phyloP scores from a whole-genome alignment of 495 filamentous ascomycete species.

The Penicillium dipodomyicola region DNA sequence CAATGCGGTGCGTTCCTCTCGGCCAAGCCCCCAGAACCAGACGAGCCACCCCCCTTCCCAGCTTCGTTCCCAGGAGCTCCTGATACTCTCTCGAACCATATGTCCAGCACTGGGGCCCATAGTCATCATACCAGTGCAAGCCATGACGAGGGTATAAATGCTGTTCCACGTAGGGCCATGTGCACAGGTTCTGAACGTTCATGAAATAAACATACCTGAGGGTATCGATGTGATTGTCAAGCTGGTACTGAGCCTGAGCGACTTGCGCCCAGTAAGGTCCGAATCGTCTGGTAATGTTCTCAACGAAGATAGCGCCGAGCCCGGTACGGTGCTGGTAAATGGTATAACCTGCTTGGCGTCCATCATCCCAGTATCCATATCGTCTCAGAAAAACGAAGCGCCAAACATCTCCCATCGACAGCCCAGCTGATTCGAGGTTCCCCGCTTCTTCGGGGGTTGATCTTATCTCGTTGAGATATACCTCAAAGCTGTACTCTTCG shows the following conservation, averaged over 20 bases:
- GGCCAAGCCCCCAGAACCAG: conserved; percentile 1
- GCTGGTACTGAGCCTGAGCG: neutral
- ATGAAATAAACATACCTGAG: neutral
- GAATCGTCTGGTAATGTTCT: neutral
- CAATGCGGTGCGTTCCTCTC: neutral
- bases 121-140: neutral
- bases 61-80: neutral
- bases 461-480: neutral
- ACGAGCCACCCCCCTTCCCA: conserved; percentile 2
- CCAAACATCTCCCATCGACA: neutral
- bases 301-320: neutral
- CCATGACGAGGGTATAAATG: neutral
- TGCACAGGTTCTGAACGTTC: neutral
- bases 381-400: neutral
- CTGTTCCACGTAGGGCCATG: neutral
- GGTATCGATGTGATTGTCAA: neutral
- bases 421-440: neutral
- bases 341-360: neutral
- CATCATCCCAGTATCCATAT: neutral
- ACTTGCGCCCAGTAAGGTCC: neutral
- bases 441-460: neutral
- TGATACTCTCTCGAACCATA: neutral
- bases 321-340: neutral
- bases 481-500: neutral
- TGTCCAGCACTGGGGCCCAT: neutral